Percentiles rank a stretch among this genome's conserved stretches.
phyloP scores from a whole-genome alignment of 1,284 basidiomycete species.

The Cryptococcus sp. region DNA sequence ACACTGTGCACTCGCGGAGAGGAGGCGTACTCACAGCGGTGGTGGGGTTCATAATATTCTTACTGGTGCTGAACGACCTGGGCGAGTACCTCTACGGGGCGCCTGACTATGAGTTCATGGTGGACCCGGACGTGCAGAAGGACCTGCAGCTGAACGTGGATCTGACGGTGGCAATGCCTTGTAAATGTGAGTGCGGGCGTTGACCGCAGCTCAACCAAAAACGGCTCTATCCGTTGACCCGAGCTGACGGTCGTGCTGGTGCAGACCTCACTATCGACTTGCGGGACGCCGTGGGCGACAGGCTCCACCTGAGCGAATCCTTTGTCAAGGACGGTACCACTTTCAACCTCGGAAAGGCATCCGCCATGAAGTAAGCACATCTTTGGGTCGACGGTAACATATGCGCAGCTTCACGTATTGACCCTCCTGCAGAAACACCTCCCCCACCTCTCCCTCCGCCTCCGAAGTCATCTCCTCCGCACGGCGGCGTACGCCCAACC shows the following conservation, averaged over 20 bases:
- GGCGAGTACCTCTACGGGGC: constrained; percentile 89
- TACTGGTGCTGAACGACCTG: constrained; percentile 64
- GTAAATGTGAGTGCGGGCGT: constrained; percentile 66
- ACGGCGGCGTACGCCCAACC: constrained; percentile 40
- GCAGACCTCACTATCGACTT: constrained; percentile 81
- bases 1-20: constrained; percentile 77
- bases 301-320: constrained; percentile 76
- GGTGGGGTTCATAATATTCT: constrained; percentile 63
- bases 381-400: neutral
- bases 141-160: constrained; percentile 83
- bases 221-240: neutral
- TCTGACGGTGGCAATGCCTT: constrained; percentile 86
- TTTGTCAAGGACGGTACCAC: constrained; percentile 84
- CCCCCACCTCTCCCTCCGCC: constrained; percentile 29
- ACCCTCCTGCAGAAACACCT: constrained; percentile 8
- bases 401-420: neutral
- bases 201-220: neutral
- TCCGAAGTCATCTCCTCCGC: constrained; percentile 42
- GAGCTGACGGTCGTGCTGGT: neutral
- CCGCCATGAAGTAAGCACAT: constrained; percentile 59
- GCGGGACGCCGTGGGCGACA: constrained; percentile 86
- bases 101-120: constrained; percentile 77
- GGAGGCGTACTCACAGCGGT: constrained; percentile 85
- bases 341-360: constrained; percentile 81
- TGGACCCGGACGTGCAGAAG: constrained; percentile 63